A percentile compares a stretch with the other conserved stretches of the same genome.
phyloP scores from a whole-genome alignment of 305 asterid genomes.

The Salvia sclarea region DNA sequence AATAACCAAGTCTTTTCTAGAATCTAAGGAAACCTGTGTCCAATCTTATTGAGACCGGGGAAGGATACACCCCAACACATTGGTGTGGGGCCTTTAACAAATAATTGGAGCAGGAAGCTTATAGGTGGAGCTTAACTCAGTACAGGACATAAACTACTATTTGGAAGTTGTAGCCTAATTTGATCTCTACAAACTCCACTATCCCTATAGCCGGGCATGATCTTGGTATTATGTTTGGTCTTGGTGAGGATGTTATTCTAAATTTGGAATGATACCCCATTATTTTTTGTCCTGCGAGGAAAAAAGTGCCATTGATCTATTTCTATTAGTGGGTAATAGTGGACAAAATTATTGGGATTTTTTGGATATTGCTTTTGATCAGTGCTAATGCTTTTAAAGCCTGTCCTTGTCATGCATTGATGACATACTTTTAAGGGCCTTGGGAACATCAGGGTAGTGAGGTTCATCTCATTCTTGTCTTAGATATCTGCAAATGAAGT shows the following conservation, averaged over 20 bases:
- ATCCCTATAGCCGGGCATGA: slow-evolving; percentile 6
- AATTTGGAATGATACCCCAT: background rate
- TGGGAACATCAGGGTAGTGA: slow-evolving; percentile 10
- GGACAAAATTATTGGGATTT: background rate
- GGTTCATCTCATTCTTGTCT: slow-evolving; percentile 21
- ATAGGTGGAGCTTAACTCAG: slow-evolving; percentile 11
- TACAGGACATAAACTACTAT: background rate
- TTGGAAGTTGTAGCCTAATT: slow-evolving; percentile 14
- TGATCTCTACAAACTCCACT: background rate
- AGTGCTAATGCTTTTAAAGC: slow-evolving; percentile 1
- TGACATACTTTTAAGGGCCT: slow-evolving; percentile 15
- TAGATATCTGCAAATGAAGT: slow-evolving; percentile 3
- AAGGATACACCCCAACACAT: too few species aligned
- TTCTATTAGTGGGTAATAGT: background rate
- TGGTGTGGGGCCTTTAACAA: too few species aligned
- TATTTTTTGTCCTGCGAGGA: slow-evolving; percentile 1
- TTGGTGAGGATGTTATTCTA: background rate
- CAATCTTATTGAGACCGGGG: too few species aligned
- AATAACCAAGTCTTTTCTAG: too few species aligned
- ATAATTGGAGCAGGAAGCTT: background rate
- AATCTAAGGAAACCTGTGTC: too few species aligned
- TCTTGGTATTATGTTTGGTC: slow-evolving; percentile 15
- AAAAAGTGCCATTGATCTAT: background rate
- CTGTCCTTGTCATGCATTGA: background rate
- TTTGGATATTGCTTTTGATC: slow-evolving; percentile 15